Evolutionary conservation across 257 asterid genomes (phyloP).

Genomic region (Fraxinus excelsior): DNA sequence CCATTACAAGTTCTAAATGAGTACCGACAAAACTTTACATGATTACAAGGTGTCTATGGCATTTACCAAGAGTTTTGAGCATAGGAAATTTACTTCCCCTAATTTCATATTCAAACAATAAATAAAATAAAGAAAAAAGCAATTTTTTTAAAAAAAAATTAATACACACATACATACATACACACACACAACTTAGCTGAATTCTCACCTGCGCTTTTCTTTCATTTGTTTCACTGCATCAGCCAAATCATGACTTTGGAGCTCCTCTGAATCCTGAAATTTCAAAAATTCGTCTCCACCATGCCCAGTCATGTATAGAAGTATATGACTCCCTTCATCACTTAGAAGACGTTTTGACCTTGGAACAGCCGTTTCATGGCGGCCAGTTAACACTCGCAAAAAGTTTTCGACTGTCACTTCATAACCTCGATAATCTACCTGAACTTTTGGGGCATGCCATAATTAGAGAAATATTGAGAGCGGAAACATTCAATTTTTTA

Average conservation of each 20-base stretch:
- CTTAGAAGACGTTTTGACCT: constrained; percentile 96
- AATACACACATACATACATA: no score
- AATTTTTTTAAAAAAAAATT: not conserved
- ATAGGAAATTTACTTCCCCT: not conserved
- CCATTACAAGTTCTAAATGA: constrained; percentile 21
- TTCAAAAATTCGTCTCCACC: constrained; percentile 98
- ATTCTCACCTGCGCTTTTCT: constrained; percentile 80
- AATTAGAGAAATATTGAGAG: constrained; percentile 30
- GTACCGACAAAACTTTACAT: not conserved
- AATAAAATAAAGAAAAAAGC: not conserved
- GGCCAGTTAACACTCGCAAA: constrained; percentile 84
- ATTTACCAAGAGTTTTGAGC: not conserved
- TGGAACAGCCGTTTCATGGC: constrained; percentile 93
- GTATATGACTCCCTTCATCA: constrained; percentile 98
- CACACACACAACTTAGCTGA: constrained; percentile 9
- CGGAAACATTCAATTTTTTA: not conserved
- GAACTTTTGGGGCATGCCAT: constrained; percentile 34
- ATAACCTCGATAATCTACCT: constrained; percentile 98
- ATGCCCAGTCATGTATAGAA: constrained; percentile 96
- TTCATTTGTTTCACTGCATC: constrained; percentile 99
- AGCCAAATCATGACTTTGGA: constrained; percentile 97
- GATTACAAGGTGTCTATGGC: not conserved
- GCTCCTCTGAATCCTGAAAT: constrained; percentile 98
- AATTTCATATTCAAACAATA: not conserved
- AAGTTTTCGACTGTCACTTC: constrained; percentile 97